phyloP scores from a whole-genome alignment of 352 stramenopile species.

The Globisporangium viniferum region DNA sequence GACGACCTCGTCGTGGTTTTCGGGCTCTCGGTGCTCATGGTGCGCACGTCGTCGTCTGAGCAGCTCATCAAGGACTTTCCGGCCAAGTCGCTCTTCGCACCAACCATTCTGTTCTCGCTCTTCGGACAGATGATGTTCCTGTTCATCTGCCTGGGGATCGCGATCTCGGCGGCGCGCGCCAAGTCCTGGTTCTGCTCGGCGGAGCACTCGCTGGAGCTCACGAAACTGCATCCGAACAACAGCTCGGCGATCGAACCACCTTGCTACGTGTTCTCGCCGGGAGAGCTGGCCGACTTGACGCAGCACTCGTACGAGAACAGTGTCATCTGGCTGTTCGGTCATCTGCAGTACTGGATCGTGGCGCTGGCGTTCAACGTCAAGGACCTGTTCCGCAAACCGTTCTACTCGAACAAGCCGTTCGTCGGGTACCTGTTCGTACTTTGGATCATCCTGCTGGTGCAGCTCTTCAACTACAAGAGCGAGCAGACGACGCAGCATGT shows the following conservation, averaged over 20 bases:
- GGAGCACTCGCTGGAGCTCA: slow-evolving; percentile 38
- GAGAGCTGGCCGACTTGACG: slow-evolving; percentile 49
- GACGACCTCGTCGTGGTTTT: slow-evolving; percentile 75
- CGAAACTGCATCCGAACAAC: slow-evolving; percentile 25
- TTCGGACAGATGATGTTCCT: slow-evolving; percentile 52
- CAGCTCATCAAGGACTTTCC: slow-evolving; percentile 42
- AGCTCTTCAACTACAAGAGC: slow-evolving; percentile 66
- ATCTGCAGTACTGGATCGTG: slow-evolving; percentile 76
- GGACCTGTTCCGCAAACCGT: slow-evolving; percentile 57
- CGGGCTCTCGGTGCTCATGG: slow-evolving; percentile 68
- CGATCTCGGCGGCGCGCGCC: slow-evolving; percentile 44
- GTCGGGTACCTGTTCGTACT: slow-evolving; percentile 46
- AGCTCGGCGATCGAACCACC: slow-evolving; percentile 38
- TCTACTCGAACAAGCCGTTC: slow-evolving; percentile 55
- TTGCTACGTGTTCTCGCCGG: slow-evolving; percentile 66
- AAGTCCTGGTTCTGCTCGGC: slow-evolving; percentile 69
- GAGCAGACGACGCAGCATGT: slow-evolving; percentile 40
- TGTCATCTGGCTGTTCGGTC: slow-evolving; percentile 74
- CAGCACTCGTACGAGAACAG: slow-evolving; percentile 76
- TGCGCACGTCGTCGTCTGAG: slow-evolving; percentile 44
- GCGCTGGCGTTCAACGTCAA: slow-evolving; percentile 63
- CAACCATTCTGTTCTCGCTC: slow-evolving; percentile 58
- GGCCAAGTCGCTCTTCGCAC: slow-evolving; percentile 58
- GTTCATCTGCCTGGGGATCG: slow-evolving; percentile 52
- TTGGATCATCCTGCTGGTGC: slow-evolving; percentile 51